phyloP scores from a whole-genome alignment of 2,329 filamentous ascomycete genomes.

The Fusarium caatingaense region DNA sequence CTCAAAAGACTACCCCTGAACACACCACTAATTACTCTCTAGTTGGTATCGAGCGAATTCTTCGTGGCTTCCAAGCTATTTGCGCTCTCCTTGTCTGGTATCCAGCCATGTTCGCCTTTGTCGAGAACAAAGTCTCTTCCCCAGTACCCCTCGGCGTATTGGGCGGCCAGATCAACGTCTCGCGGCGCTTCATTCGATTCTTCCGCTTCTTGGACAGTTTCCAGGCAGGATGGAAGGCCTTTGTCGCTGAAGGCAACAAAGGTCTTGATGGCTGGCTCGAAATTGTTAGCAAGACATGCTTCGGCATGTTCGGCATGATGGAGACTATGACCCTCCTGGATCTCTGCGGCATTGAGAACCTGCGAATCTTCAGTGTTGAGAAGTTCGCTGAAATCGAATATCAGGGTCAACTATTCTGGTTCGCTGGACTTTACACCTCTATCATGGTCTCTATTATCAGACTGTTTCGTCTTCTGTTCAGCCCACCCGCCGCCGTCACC shows the following conservation, averaged over 20 bases:
- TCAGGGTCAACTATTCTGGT: constrained; percentile 78
- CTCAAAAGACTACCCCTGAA: constrained; percentile 16
- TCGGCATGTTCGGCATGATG: constrained; percentile 74
- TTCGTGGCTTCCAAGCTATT: constrained; percentile 67
- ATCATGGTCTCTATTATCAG: constrained; percentile 57
- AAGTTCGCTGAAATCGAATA: constrained; percentile 60
- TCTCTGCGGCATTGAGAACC: constrained; percentile 55
- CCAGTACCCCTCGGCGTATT: constrained; percentile 52
- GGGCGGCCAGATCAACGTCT: constrained; percentile 58
- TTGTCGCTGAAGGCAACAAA: constrained; percentile 45
- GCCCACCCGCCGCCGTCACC: constrained; percentile 50
- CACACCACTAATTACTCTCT: constrained; percentile 20
- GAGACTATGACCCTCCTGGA: constrained; percentile 73
- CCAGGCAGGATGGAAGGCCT: constrained; percentile 59
- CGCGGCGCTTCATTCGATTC: constrained; percentile 73
- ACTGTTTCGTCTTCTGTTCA: constrained; percentile 53
- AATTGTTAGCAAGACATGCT: constrained; percentile 66
- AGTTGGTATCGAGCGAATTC: constrained; percentile 71
- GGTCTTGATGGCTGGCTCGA: constrained; percentile 61
- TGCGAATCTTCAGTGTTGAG: constrained; percentile 65
- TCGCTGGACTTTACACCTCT: constrained; percentile 68
- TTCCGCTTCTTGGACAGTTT: constrained; percentile 76
- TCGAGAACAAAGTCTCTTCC: constrained; percentile 48
- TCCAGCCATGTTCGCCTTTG: constrained; percentile 53
- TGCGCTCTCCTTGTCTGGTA: constrained; percentile 61